These are phyloP conservation scores for Micromonas commoda DNA, from an alignment of 139 green algal species.

Conservation along the genomic window DNA sequence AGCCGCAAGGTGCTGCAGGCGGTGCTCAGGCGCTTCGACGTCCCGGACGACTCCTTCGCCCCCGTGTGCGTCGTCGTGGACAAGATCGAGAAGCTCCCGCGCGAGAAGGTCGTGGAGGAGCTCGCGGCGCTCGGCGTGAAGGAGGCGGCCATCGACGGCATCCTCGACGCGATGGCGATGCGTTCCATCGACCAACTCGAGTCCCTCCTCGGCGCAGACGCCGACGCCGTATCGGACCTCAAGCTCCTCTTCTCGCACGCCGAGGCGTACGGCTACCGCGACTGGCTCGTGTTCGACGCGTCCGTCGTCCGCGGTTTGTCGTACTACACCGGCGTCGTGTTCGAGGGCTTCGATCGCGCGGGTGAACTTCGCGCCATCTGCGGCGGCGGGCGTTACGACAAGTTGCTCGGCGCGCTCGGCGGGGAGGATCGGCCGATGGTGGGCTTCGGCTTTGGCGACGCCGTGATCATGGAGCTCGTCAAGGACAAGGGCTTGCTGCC, in stretches of 20 bases:
- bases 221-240: conserved; percentile 61
- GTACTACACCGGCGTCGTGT: conserved; percentile 83
- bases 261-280: conserved; percentile 63
- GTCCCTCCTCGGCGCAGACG: conserved; percentile 38
- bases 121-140: conserved; percentile 55
- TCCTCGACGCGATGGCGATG: conserved; percentile 57
- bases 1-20: conserved; percentile 69
- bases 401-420: conserved; percentile 55
- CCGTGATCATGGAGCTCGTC: conserved; percentile 91
- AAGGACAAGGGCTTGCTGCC: conserved; percentile 53
- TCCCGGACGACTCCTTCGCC: conserved; percentile 58
- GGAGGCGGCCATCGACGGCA: conserved; percentile 49
- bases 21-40: conserved; percentile 49
- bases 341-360: conserved; percentile 69
- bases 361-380: conserved; percentile 84
- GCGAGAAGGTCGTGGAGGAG: conserved; percentile 64
- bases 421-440: conserved; percentile 23
- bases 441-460: conserved; percentile 57
- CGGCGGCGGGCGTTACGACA: conserved; percentile 86
- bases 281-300: conserved; percentile 87
- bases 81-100: conserved; percentile 81
- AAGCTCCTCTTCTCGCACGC: conserved; percentile 66
- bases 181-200: conserved; percentile 55
- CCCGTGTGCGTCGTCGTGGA: conserved; percentile 72
- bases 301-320: conserved; percentile 81